Evolutionary conservation across 306 rosid species (phyloP).

Genomic region (Pterocarpus macrocarpus): DNA sequence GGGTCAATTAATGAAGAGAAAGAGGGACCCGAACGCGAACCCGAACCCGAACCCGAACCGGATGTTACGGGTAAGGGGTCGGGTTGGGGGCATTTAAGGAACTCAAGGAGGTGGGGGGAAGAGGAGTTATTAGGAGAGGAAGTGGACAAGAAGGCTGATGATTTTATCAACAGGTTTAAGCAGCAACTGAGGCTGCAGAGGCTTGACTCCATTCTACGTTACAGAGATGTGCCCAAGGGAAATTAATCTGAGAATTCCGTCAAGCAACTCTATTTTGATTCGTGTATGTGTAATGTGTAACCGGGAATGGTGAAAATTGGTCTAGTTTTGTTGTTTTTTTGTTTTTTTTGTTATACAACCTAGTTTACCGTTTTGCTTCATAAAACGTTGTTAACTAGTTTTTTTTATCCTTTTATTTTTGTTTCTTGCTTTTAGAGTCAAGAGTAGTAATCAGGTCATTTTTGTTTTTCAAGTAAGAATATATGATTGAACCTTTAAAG

Average conservation of each 20-base stretch:
- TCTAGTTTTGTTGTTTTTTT: too few species aligned
- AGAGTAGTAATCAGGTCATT: too few species aligned
- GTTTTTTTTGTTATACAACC: too few species aligned
- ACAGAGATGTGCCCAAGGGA: constrained; percentile 47
- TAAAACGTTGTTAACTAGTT: too few species aligned
- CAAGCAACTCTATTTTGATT: too few species aligned
- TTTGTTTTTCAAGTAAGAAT: too few species aligned
- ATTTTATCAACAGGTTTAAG: constrained; percentile 81
- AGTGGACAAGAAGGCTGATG: constrained; percentile 83
- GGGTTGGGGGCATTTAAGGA: background rate
- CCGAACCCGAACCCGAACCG: background rate
- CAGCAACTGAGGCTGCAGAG: constrained; percentile 84
- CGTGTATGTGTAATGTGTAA: too few species aligned
- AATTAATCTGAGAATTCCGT: constrained; percentile 2
- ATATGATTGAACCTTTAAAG: too few species aligned
- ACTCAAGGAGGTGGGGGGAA: constrained; percentile 46
- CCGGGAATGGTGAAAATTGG: too few species aligned
- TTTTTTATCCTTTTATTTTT: too few species aligned
- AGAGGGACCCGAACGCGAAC: constrained; percentile 20
- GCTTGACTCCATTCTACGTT: constrained; percentile 75
- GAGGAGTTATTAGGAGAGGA: constrained; percentile 58
- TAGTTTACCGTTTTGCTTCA: too few species aligned
- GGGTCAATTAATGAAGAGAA: constrained; percentile 37
- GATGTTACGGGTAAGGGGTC: background rate
- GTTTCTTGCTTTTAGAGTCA: too few species aligned